Conservation (phyloP, 2,329 filamentous ascomycete genomes). For the Paecilomyces sp. region DNA sequence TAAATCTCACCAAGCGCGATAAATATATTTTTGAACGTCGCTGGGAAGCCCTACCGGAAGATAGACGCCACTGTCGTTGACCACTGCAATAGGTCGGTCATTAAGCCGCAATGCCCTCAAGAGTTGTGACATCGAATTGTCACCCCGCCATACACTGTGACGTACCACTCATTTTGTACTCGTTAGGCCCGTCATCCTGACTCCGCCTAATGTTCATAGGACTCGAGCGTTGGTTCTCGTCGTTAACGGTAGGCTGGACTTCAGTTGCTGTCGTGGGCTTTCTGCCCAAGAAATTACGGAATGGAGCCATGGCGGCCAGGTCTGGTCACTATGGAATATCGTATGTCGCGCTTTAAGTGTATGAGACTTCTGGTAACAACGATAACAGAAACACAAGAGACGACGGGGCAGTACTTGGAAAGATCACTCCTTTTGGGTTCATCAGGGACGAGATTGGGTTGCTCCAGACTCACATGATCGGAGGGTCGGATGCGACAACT, state of each 20-base stretch:
- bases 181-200: constrained; percentile 60
- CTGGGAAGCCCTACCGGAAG: constrained; percentile 60
- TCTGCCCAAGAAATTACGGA: constrained; percentile 65
- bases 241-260: constrained; percentile 43
- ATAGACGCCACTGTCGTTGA: constrained; percentile 92
- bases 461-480: constrained; percentile 18
- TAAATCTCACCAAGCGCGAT: constrained; percentile 4
- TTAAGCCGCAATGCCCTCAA: constrained; percentile 4
- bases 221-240: constrained; percentile 37
- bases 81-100: constrained; percentile 54
- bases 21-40: constrained; percentile 18
- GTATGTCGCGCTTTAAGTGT: background rate
- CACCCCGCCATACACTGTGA: constrained; percentile 1
- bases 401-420: constrained; percentile 1
- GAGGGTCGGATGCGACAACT: constrained; percentile 5
- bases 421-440: background rate
- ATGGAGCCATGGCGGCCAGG: constrained; percentile 52
- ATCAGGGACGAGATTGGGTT: constrained; percentile 2
- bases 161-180: constrained; percentile 74
- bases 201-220: constrained; percentile 54
- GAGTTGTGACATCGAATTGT: background rate
- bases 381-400: constrained; percentile 11
- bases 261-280: constrained; percentile 43
- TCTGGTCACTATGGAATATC: background rate
- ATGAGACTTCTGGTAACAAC: background rate